Conservation (phyloP, 192 early-diverging fungal genomes). For the Mortierella antarctica region DNA sequence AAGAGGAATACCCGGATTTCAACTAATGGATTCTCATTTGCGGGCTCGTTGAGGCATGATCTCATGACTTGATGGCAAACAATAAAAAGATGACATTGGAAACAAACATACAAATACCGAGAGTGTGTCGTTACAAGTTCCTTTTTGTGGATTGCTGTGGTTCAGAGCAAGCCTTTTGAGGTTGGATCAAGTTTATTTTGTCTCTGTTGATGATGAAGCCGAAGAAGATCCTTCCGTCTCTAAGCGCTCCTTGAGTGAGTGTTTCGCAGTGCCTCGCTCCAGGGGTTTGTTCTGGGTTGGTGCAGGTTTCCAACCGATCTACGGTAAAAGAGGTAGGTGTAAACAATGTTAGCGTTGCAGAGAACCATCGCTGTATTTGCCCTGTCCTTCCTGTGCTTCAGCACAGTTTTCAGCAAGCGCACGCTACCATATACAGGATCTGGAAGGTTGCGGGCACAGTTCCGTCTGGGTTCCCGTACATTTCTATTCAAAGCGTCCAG, state of each 20-base stretch:
- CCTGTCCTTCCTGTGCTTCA: not conserved
- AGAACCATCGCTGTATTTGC: too few species aligned
- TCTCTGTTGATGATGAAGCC: not conserved
- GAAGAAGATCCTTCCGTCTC: constrained; percentile 18
- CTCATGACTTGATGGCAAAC: constrained; percentile 34
- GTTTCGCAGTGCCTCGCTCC: constrained; percentile 80
- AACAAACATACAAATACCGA: not conserved
- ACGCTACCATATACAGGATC: constrained; percentile 68
- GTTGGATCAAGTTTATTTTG: constrained; percentile 9
- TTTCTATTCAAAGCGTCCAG: constrained; percentile 58
- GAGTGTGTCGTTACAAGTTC: not conserved
- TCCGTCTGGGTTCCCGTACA: constrained; percentile 91
- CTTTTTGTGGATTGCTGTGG: not conserved
- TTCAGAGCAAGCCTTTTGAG: not conserved
- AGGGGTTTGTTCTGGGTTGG: constrained; percentile 85
- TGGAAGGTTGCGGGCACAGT: constrained; percentile 95
- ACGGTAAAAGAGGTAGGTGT: not conserved
- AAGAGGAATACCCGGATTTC: not conserved
- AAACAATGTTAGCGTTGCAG: too few species aligned
- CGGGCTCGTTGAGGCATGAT: constrained; percentile 17
- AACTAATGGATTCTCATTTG: constrained; percentile 40
- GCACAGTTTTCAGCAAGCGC: constrained; percentile 29
- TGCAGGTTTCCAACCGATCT: constrained; percentile 97
- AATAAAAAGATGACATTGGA: constrained; percentile 49
- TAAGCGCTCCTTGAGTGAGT: constrained; percentile 80